Evolutionary conservation across 441 rosid genomes (phyloP), one percentile per base, ranked within the genome.

Genomic region (Gossypium gossypioides): DNA sequence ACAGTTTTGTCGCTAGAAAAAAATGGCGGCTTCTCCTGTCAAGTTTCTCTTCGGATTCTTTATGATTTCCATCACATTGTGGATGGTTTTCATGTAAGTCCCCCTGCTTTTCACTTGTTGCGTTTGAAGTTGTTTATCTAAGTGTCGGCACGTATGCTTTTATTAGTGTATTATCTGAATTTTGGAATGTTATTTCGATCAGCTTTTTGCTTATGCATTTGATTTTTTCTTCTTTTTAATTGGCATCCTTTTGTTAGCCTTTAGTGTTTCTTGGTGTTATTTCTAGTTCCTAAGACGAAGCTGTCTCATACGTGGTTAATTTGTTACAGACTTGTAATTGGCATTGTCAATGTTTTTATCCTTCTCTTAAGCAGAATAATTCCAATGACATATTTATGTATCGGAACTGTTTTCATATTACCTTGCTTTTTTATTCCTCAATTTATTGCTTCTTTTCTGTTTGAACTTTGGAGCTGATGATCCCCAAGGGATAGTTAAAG

Each of bases 51-150:
- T 91, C 64, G 96, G 96, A 13, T 95, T 95, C 86, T 81, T 95
- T 68, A 75, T 87, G 63, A 80, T 84, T 77, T 95, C 91, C 78
- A 80, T 95, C 81, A 75, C 86, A 77, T 81, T 95, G 72, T 95
- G 98, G 98, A 72, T 92, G 82, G 80, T 91, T 76, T 89, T 95
- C 89, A 85, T 92, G 99, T 95, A 85, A 82, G 98, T 83, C 54
- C 3, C 62, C 63, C 68, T 4, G 46, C 52, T 68, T 82, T 58
- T 54, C 32, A 25, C 6, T 42, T 67, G 13, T 29, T 73, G 13
- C 21, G 22, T 59, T n/a, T 44, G n/a, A 48, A 50, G 9, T 50
- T 25, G 13, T 25, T 67, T 8, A 48, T 51, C 15, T 16, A 50
- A 15, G 1, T 9, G 13, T 29, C 21, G 12, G 50, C 57, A 24